Conservation (phyloP, 805 yeast genomes). For the Cyberlindnera nakhonratchasimensis region DNA sequence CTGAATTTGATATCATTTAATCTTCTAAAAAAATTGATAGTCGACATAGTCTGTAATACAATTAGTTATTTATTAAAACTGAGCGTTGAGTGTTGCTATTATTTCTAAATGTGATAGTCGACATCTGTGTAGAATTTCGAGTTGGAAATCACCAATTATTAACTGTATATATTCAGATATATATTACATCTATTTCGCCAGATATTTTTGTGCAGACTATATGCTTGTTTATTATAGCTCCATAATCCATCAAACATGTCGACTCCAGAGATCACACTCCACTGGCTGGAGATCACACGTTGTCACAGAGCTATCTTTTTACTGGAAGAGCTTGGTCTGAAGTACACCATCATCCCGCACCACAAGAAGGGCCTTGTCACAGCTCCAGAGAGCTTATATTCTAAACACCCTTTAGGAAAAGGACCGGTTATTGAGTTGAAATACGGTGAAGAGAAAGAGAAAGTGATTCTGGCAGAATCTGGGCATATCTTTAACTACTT, state of each 20-base stretch:
- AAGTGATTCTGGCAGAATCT: constrained; percentile 46
- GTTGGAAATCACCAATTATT: no score
- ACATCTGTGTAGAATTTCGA: no score
- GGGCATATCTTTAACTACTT: constrained; percentile 55
- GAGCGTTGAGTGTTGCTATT: no score
- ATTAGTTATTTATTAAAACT: no score
- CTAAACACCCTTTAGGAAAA: constrained; percentile 60
- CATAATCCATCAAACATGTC: not conserved
- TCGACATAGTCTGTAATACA: not conserved
- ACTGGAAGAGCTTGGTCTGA: constrained; percentile 2
- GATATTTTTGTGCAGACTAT: no score
- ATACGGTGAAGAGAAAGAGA: constrained; percentile 26
- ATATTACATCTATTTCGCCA: no score
- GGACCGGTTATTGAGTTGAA: constrained; percentile 53
- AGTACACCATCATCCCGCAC: constrained; percentile 2
- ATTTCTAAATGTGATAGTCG: no score
- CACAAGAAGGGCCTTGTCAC: constrained; percentile 1
- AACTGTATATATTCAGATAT: no score
- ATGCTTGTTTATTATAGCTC: no score
- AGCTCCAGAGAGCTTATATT: constrained; percentile 46
- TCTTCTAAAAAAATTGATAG: not conserved
- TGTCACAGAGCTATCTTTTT: constrained; percentile 1
- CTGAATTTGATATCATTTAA: not conserved
- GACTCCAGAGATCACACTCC: constrained; percentile 16
- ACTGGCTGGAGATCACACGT: constrained; percentile 16